These are phyloP conservation scores for Grosmannia clavigera DNA, from an alignment of 2,329 filamentous ascomycete species.

Conservation along the genomic window DNA sequence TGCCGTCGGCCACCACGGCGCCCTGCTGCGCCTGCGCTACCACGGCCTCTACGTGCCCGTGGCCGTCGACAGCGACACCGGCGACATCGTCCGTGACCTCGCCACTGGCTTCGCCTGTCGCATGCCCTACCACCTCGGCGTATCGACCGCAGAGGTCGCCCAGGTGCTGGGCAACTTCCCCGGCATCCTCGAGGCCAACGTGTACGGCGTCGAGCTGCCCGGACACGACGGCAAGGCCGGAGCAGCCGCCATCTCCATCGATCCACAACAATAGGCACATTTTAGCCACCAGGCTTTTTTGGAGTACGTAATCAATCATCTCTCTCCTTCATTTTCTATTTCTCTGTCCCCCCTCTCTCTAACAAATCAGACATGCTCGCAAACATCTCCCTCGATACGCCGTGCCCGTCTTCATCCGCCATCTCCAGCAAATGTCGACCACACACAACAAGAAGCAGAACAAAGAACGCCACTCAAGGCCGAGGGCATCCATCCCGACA, in stretches of 20 bases:
- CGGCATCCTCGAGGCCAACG: conserved; percentile 63
- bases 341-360: not conserved
- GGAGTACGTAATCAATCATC: conserved; percentile 19
- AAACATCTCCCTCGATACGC: conserved; percentile 58
- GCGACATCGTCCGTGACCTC: conserved; percentile 52
- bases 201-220: conserved; percentile 71
- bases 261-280: conserved; percentile 9
- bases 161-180: conserved; percentile 58
- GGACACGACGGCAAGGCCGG: conserved; percentile 75
- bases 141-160: conserved; percentile 69
- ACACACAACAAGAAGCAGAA: conserved; percentile 75
- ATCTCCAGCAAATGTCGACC: conserved; percentile 44
- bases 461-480: conserved; percentile 56
- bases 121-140: conserved; percentile 52
- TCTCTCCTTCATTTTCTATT: not conserved
- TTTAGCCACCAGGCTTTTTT: conserved; percentile 52
- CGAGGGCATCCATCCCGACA: conserved; percentile 50
- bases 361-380: conserved; percentile 32
- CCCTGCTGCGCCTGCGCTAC: conserved; percentile 39
- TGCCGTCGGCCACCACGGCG: conserved; percentile 60
- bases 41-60: conserved; percentile 51
- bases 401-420: conserved; percentile 59
- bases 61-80: conserved; percentile 54
- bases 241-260: conserved; percentile 35
- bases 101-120: conserved; percentile 55